Conservation (phyloP, 2,329 filamentous ascomycete genomes). For the Fusarium verticillioides region DNA sequence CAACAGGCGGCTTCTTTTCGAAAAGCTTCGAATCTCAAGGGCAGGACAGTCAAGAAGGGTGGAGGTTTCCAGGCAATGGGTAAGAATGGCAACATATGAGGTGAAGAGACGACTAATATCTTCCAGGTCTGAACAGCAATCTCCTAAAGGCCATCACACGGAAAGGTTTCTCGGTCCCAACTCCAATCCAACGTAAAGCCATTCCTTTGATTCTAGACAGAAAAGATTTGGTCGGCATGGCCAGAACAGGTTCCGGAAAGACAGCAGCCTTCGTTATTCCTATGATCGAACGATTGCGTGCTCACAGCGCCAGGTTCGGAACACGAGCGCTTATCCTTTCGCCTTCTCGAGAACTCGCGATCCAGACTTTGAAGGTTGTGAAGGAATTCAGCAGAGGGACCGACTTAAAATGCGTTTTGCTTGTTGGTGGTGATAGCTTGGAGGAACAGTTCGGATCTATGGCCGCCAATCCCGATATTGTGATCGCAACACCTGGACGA, state of each 20-base stretch:
- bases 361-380: conserved; percentile 95
- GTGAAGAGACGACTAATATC: conserved; percentile 22
- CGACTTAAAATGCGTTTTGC: conserved; percentile 86
- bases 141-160: conserved; percentile 90
- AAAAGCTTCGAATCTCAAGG: conserved; percentile 84
- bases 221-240: conserved; percentile 99
- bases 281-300: conserved; percentile 94
- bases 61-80: conserved; percentile 97
- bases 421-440: conserved; percentile 94
- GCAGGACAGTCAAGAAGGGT: conserved; percentile 89
- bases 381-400: conserved; percentile 93
- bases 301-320: conserved; percentile 87
- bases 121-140: conserved; percentile 76
- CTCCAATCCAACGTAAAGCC: conserved; percentile 96
- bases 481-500: conserved; percentile 95
- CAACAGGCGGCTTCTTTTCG: conserved; percentile 88
- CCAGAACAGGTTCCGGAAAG: conserved; percentile 97
- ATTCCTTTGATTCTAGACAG: conserved; percentile 90
- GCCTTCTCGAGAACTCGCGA: conserved; percentile 90
- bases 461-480: conserved; percentile 94
- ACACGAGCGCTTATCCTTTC: conserved; percentile 89
- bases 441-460: conserved; percentile 96
- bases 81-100: conserved; percentile 48
- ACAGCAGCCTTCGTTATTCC: conserved; percentile 98
- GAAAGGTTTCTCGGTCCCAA: conserved; percentile 96